A percentile compares a stretch with the other conserved stretches of the same genome.
Evolutionary conservation across 805 yeast species (phyloP).

Genomic region (Yamadazyma paraphyllophila): DNA sequence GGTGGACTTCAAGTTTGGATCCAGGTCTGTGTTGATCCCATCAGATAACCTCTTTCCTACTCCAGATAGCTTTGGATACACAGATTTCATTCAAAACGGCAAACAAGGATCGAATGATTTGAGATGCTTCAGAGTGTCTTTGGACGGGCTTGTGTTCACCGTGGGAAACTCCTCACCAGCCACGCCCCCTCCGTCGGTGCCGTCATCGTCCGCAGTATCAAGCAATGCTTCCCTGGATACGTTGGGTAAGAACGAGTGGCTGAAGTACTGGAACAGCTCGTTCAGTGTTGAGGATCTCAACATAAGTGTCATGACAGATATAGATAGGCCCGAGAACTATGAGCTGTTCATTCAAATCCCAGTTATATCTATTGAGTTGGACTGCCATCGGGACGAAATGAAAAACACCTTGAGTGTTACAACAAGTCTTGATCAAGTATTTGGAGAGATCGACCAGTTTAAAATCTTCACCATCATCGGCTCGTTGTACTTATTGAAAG

Average conservation of each 20-base stretch:
- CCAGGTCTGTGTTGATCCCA: conserved; percentile 39
- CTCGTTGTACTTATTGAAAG: conserved; percentile 27
- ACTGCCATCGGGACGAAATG: not conserved
- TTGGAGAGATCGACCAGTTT: conserved; percentile 25
- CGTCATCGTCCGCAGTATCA: not conserved
- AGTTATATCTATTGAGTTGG: conserved; percentile 10
- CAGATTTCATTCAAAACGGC: conserved; percentile 16
- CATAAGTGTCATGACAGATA: conserved; percentile 15
- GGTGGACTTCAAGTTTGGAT: conserved; percentile 28
- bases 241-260: conserved; percentile 14
- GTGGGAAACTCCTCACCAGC: not conserved
- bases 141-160: conserved; percentile 14
- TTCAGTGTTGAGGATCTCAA: conserved; percentile 17
- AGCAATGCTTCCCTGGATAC: conserved; percentile 27
- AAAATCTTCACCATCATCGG: conserved; percentile 34
- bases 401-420: conserved; percentile 1
- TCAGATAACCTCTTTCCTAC: conserved; percentile 16
- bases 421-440: conserved; percentile 15
- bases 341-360: conserved; percentile 24
- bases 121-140: conserved; percentile 12
- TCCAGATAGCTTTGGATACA: conserved; percentile 8
- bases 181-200: not conserved
- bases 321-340: conserved; percentile 12
- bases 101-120: conserved; percentile 17
- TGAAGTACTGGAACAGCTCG: conserved; percentile 24